phyloP scores from a whole-genome alignment of 768 basidiomycete genomes.

The Tephrocybe sp. region DNA sequence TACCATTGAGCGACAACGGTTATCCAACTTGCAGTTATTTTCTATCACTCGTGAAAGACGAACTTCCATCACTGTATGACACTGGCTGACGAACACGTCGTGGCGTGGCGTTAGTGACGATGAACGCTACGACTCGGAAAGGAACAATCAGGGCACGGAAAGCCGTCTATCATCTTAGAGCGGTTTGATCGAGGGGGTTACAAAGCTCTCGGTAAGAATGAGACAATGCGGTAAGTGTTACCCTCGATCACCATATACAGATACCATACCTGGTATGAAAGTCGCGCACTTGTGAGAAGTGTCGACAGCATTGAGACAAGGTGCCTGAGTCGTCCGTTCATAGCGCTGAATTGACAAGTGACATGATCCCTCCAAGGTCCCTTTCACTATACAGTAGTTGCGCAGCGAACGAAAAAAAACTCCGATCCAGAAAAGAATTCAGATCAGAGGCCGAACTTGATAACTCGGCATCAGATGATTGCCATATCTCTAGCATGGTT shows the following conservation, averaged over 20 bases:
- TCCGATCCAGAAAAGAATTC: too few relatives aligned
- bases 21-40: too few relatives aligned
- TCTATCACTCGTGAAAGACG: not conserved
- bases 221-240: not conserved
- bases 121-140: too few relatives aligned
- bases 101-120: not conserved
- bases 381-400: too few relatives aligned
- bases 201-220: not conserved
- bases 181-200: not conserved
- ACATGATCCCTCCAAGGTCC: too few relatives aligned
- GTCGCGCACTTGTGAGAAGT: conserved; percentile 10
- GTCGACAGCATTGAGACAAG: not conserved
- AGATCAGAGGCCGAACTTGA: too few relatives aligned
- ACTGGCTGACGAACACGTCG: too few relatives aligned
- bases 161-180: not conserved
- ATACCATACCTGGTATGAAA: conserved; percentile 2
- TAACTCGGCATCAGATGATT: too few relatives aligned
- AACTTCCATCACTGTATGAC: not conserved
- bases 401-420: too few relatives aligned
- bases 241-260: not conserved
- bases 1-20: too few relatives aligned
- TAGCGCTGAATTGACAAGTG: not conserved
- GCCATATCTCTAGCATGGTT: too few relatives aligned
- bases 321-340: not conserved
- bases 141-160: not conserved